Conservation (phyloP, 345 rosid genomes). For the Isatis tinctoria region DNA sequence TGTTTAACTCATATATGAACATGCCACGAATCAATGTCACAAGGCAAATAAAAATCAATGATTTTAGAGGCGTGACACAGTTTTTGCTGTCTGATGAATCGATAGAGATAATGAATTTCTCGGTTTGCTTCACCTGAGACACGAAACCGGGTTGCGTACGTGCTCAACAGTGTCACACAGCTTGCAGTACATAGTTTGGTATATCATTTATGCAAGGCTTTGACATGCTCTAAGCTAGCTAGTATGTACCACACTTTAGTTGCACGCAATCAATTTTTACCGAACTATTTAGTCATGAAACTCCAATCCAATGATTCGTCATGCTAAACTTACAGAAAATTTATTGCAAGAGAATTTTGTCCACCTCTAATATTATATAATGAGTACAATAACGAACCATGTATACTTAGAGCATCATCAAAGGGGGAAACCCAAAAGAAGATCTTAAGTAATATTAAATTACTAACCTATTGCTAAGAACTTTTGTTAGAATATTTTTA, state of each 20-base stretch:
- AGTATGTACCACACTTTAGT: background rate
- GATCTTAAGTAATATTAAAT: too few species aligned
- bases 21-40: background rate
- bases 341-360: background rate
- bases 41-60: background rate
- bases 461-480: too few species aligned
- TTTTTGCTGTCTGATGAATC: background rate
- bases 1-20: background rate
- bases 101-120: background rate
- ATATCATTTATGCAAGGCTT: background rate
- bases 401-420: background rate
- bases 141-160: background rate
- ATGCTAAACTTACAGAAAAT: background rate
- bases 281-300: background rate
- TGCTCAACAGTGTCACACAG: background rate
- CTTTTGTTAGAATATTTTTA: too few species aligned
- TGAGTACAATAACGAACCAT: background rate
- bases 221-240: background rate
- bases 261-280: background rate
- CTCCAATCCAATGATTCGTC: background rate
- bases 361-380: background rate
- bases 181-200: background rate
- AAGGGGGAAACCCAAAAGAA: too few species aligned
- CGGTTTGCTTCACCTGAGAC: background rate
- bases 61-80: too few species aligned